Percentiles rank a stretch among this genome's conserved stretches.
Evolutionary conservation across 1,284 basidiomycete genomes (phyloP).

Genomic region (Puccinia hordei): DNA sequence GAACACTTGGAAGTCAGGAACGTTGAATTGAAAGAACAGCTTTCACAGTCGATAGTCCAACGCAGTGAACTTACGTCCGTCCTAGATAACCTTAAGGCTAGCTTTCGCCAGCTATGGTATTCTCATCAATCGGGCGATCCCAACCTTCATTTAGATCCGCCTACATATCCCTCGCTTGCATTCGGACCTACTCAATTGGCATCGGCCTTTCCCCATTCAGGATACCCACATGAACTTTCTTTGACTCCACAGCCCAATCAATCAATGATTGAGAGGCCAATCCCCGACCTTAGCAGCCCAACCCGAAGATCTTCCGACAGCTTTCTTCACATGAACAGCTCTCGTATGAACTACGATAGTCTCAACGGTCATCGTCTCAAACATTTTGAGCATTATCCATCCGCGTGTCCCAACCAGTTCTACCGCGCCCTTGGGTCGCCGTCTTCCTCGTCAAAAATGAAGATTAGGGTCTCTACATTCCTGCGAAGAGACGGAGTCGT

Average conservation of each 20-base stretch:
- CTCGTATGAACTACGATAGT: slow-evolving; percentile 24
- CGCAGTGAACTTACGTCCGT: slow-evolving; percentile 13
- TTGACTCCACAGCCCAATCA: background rate
- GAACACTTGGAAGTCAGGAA: slow-evolving; percentile 34
- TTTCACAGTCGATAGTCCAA: slow-evolving; percentile 19
- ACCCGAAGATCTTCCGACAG: slow-evolving; percentile 26
- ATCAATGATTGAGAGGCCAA: background rate
- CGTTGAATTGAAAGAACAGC: slow-evolving; percentile 22
- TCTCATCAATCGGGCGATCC: slow-evolving; percentile 10
- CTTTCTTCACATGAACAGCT: slow-evolving; percentile 27
- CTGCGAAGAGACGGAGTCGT: slow-evolving; percentile 11
- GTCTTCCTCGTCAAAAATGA: slow-evolving; percentile 7
- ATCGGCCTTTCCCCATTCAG: background rate
- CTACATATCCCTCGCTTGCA: background rate
- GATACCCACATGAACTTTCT: background rate
- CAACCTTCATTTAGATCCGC: background rate
- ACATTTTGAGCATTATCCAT: slow-evolving; percentile 13
- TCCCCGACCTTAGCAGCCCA: background rate
- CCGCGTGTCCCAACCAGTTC: background rate
- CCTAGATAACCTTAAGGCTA: slow-evolving; percentile 29
- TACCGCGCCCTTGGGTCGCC: slow-evolving; percentile 6
- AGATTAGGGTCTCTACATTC: slow-evolving; percentile 31
- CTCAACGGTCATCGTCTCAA: slow-evolving; percentile 26
- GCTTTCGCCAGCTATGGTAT: slow-evolving; percentile 38
- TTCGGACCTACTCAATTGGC: background rate